Base-by-base conservation (phyloP, 2,329 filamentous ascomycete genomes). In the Arthrobotrys megalospora region DNA sequence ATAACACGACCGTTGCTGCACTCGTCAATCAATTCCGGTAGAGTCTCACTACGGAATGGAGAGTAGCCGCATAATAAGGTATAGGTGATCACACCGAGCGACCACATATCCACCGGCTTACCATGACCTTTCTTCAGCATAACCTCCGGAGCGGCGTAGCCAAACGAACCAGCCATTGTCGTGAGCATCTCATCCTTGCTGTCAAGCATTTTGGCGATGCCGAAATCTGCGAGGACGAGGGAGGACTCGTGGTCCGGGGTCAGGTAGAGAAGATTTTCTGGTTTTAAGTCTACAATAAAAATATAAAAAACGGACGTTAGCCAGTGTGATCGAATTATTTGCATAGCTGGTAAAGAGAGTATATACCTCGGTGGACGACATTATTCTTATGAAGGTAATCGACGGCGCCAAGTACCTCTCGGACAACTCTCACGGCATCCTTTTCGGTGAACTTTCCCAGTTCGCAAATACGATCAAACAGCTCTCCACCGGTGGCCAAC, bases 81-180 rank as follows among this genome's bases (percentile, higher is more conserved):
- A 86, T 99, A 99, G 48, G 96, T 98, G 83, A 99, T 99, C 83
- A 99, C 96, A 80, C 96, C 96, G 85, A 99, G 89, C 2, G 96
- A 98, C 96, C 96, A 99, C 93, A 99, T 97, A 84, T 99, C 96
- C 38, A 98, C 96, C 3, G 96, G 93, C 85, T 98, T 99, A 84
- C 96, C 96, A 84, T 99, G 96, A 19, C 96, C 96, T 83, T 93
- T 91, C 88, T 97, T 97, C 80, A 97, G 88, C 96, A 99, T 99
- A 76, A 99, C 94, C 85, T 99, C 96, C 7, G 96, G 96, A 1
- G 96, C 96, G 19, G 96, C 96, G 83, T 99, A 99, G 68, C 96
- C 96, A 83, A 99, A 98, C 0, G 96, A 98, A 50, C 96, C 96
- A 50, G 96, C 96, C 96, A 99, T 99, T 64, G 94, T 98, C 81